Evolutionary conservation across 371 early-diverging fungal genomes (phyloP).

Genomic region (Syncephalastrum racemosum): DNA sequence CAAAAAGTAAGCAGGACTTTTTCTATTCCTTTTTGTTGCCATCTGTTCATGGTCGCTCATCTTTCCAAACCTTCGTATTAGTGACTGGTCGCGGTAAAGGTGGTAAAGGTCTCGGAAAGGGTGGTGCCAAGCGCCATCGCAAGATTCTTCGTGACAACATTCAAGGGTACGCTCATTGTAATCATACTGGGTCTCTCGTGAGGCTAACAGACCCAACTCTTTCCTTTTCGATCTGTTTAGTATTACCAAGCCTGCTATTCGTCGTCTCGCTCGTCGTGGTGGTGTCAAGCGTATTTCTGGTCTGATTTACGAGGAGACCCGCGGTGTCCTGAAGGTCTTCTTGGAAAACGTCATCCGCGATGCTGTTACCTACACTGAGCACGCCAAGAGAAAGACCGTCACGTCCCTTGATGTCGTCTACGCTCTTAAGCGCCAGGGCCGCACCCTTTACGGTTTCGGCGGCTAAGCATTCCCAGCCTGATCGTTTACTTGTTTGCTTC

Average conservation of each 20-base stretch:
- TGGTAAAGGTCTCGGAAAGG: slow-evolving; percentile 97
- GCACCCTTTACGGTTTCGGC: slow-evolving; percentile 80
- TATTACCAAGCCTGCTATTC: slow-evolving; percentile 99
- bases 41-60: no score
- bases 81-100: slow-evolving; percentile 97
- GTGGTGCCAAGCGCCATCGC: slow-evolving; percentile 98
- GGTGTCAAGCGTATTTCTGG: slow-evolving; percentile 99
- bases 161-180: slow-evolving; percentile 24
- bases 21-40: no score
- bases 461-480: slow-evolving; percentile 27
- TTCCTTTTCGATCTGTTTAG: slow-evolving; percentile 13
- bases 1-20: no score
- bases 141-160: slow-evolving; percentile 99
- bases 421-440: slow-evolving; percentile 98
- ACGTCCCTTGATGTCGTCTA: slow-evolving; percentile 93
- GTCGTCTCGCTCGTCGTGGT: slow-evolving; percentile 99
- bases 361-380: slow-evolving; percentile 99
- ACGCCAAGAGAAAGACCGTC: slow-evolving; percentile 99
- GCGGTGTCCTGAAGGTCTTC: slow-evolving; percentile 96
- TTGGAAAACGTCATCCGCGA: slow-evolving; percentile 98
- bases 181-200: neutral
- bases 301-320: slow-evolving; percentile 98
- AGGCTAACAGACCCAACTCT: neutral
- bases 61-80: slow-evolving; percentile 10
- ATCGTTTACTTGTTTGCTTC: no score